Evolutionary conservation across 257 asterid species (phyloP).

Genomic region (Plantago major): DNA sequence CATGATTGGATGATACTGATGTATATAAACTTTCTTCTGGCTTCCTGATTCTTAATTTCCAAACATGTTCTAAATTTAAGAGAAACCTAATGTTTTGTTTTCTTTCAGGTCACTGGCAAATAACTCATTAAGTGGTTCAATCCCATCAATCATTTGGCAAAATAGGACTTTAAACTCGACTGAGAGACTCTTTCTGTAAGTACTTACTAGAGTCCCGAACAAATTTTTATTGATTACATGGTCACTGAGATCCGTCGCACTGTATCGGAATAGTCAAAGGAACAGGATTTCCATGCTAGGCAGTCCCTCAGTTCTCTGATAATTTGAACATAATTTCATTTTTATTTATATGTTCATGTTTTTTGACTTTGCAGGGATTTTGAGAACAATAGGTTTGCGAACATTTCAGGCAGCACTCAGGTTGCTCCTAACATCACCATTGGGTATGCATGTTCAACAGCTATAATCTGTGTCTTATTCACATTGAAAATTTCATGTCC

Average conservation of each 20-base stretch:
- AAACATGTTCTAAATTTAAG: background rate
- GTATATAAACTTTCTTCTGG: conserved; percentile 7
- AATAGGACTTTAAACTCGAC: conserved; percentile 56
- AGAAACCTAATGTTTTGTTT: conserved; percentile 8
- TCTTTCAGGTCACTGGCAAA: conserved; percentile 68
- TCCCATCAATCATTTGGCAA: conserved; percentile 79
- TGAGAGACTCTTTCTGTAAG: conserved; percentile 72
- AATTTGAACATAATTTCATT: background rate
- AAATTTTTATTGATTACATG: no score
- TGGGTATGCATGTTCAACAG: conserved; percentile 43
- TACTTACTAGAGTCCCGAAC: background rate
- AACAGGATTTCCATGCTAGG: no score
- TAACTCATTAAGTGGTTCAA: conserved; percentile 72
- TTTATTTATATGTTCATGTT: background rate
- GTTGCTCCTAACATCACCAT: conserved; percentile 57
- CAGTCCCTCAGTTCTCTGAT: background rate
- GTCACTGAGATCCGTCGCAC: no score
- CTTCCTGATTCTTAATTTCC: conserved; percentile 11
- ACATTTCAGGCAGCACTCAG: conserved; percentile 47
- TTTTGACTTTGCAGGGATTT: conserved; percentile 65
- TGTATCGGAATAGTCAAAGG: no score
- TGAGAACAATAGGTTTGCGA: conserved; percentile 48
- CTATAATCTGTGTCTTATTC: conserved; percentile 5
- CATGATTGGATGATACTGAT: conserved; percentile 12
- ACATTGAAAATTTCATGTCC: conserved; percentile 12